These are phyloP conservation scores for Pichia deserticola DNA, from an alignment of 805 yeast genomes.

Conservation along the genomic window DNA sequence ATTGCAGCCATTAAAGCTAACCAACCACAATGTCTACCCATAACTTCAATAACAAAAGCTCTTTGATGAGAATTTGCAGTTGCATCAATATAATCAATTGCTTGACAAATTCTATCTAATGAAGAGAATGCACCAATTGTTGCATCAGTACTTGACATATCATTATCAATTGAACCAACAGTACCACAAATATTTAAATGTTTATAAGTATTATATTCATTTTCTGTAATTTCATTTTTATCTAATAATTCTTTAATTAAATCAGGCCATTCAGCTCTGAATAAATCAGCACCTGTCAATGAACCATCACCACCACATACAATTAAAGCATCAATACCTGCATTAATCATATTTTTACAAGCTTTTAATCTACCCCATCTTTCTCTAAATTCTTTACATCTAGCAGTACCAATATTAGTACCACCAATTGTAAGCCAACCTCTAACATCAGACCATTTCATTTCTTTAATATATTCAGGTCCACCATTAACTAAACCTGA, in stretches of 20 bases:
- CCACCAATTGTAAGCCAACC: conserved; percentile 69
- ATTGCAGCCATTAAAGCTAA: conserved; percentile 75
- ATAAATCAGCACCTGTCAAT: conserved; percentile 73
- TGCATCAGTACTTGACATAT: conserved; percentile 78
- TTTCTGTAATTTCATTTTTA: conserved; percentile 37
- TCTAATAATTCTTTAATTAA: conserved; percentile 49
- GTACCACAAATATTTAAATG: conserved; percentile 65
- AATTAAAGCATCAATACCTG: conserved; percentile 70
- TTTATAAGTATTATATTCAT: conserved; percentile 40
- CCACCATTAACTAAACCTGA: conserved; percentile 68
- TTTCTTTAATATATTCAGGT: conserved; percentile 43
- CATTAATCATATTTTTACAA: conserved; percentile 56
- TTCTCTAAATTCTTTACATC: conserved; percentile 62
- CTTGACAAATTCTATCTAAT: conserved; percentile 63
- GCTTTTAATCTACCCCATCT: conserved; percentile 58
- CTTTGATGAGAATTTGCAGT: conserved; percentile 79
- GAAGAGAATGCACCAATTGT: conserved; percentile 81
- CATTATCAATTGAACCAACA: conserved; percentile 81
- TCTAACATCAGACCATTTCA: conserved; percentile 68
- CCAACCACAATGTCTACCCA: conserved; percentile 93
- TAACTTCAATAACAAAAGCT: conserved; percentile 78
- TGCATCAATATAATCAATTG: conserved; percentile 76
- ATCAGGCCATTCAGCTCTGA: conserved; percentile 73
- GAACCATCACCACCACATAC: conserved; percentile 86
- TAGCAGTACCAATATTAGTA: conserved; percentile 72